Conservation (phyloP, 2,329 filamentous ascomycete species). For the Sclerotinia nivalis region DNA sequence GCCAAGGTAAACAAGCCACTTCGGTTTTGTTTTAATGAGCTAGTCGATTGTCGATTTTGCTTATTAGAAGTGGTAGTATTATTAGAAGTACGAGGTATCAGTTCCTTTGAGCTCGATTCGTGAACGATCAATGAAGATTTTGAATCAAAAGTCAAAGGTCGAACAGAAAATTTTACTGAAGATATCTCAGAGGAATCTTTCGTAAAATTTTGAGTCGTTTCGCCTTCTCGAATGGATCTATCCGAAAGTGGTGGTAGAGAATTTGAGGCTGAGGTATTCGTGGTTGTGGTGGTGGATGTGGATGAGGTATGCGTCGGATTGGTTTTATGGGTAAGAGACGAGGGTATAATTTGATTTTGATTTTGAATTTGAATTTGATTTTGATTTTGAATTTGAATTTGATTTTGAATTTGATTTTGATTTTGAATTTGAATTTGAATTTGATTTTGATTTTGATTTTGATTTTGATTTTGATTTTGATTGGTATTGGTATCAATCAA, state of each 20-base stretch:
- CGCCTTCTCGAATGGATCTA: constrained; percentile 8
- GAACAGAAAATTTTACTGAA: background rate
- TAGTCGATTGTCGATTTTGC: constrained; percentile 36
- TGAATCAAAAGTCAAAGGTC: constrained; percentile 9
- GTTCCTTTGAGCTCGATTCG: constrained; percentile 13
- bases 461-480: background rate
- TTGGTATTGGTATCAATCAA: background rate
- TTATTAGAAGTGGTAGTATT: background rate
- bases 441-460: too few relatives aligned
- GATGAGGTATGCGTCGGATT: background rate
- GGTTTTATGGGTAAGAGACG: constrained; percentile 6
- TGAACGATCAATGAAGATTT: constrained; percentile 18
- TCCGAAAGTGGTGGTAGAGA: constrained; percentile 6
- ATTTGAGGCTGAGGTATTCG: constrained; percentile 6
- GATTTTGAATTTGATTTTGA: too few relatives aligned
- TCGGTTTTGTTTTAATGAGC: constrained; percentile 33
- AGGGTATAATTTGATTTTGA: background rate
- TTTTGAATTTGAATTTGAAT: constrained; percentile 8
- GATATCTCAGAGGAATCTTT: background rate
- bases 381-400: constrained; percentile 10
- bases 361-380: background rate
- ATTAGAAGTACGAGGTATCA: constrained; percentile 23
- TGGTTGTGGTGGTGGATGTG: background rate
- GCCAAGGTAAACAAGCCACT: constrained; percentile 37
- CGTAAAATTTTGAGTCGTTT: background rate